Evolutionary conservation across 306 rosid species (phyloP).

Genomic region (Cicer bijugum): DNA sequence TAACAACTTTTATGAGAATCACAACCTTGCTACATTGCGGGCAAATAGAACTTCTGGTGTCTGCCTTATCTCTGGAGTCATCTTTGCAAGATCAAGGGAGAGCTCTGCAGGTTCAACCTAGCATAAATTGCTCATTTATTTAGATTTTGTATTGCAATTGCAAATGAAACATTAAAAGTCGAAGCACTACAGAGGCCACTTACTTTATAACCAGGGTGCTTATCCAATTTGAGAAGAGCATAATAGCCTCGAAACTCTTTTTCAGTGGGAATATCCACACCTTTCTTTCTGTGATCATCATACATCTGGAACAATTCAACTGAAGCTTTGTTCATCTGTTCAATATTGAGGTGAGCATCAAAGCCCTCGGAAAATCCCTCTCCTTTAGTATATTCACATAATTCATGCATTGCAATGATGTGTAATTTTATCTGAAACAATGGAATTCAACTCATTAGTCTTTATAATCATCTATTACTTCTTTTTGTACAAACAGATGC

Average conservation of each 20-base stretch:
- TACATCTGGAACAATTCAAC: conserved; percentile 94
- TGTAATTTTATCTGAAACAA: conserved; percentile 88
- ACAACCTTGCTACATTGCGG: conserved; percentile 89
- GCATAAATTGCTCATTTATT: conserved; percentile 52
- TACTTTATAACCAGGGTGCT: conserved; percentile 98
- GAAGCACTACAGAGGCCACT: conserved; percentile 47
- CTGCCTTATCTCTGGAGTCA: conserved; percentile 94
- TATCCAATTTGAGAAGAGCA: conserved; percentile 98
- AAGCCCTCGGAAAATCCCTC: conserved; percentile 98
- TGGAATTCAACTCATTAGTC: conserved; percentile 49
- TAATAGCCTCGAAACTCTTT: conserved; percentile 96
- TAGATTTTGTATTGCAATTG: conserved; percentile 35
- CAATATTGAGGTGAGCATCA: conserved; percentile 98
- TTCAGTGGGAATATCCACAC: conserved; percentile 71
- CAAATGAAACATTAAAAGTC: conserved; percentile 48
- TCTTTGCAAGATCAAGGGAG: conserved; percentile 97
- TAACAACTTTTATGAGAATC: conserved; percentile 32
- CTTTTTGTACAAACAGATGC: conserved; percentile 43
- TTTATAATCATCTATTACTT: conserved; percentile 33
- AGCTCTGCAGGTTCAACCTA: conserved; percentile 99
- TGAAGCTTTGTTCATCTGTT: conserved; percentile 99
- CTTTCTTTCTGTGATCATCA: conserved; percentile 98
- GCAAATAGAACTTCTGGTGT: conserved; percentile 92
- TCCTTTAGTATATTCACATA: conserved; percentile 94
- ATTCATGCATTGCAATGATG: conserved; percentile 92